Evolutionary conservation across 2,329 filamentous ascomycete genomes (phyloP).

Genomic region (Colletotrichum camelliae): DNA sequence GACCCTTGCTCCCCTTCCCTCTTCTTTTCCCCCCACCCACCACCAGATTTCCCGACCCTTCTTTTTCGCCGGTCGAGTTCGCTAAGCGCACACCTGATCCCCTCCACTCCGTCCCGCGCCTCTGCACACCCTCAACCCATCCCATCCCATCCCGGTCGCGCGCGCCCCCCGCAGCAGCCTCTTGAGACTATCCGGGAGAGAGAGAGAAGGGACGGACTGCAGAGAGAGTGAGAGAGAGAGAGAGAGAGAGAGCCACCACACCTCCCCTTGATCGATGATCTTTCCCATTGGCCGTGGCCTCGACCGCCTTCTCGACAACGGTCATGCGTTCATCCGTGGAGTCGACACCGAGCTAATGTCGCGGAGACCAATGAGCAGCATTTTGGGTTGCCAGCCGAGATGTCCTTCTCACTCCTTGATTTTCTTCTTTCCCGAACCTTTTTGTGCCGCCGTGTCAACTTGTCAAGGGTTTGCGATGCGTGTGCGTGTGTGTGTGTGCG

Average conservation of each 20-base stretch:
- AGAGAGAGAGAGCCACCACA: neutral
- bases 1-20: conserved; percentile 11
- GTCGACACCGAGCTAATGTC: conserved; percentile 49
- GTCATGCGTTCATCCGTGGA: conserved; percentile 58
- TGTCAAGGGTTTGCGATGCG: neutral
- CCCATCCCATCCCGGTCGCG: neutral
- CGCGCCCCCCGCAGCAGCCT: neutral
- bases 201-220: neutral
- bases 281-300: conserved; percentile 17
- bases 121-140: neutral
- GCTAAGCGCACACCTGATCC: conserved; percentile 7
- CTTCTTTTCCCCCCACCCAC: neutral
- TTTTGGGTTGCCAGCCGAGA: conserved; percentile 45
- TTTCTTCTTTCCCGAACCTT: conserved; percentile 29
- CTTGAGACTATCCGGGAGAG: neutral
- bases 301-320: conserved; percentile 42
- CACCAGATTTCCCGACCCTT: conserved; percentile 13
- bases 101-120: conserved; percentile 8
- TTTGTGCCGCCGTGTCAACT: neutral
- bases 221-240: neutral
- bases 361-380: conserved; percentile 46
- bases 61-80: conserved; percentile 4
- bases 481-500: neutral
- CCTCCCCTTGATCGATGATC: conserved; percentile 18
- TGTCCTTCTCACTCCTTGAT: conserved; percentile 34